Base-by-base conservation (phyloP, 805 yeast species). In the Ogataea glucozyma region DNA sequence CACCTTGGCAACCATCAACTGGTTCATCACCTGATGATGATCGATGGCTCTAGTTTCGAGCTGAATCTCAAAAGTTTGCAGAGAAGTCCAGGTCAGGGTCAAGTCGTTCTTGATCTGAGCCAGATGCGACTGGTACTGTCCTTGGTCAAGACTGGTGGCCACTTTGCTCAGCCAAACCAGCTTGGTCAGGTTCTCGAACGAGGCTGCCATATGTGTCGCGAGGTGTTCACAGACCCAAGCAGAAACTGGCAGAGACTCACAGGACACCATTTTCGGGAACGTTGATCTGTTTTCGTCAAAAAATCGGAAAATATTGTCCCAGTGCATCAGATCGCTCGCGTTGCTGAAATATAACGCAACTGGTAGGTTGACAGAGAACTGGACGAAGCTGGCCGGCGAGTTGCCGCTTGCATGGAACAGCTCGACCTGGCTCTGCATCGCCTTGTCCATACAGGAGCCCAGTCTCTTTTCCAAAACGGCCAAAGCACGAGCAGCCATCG, bases 251-350 rank as follows among this genome's bases (percentile, higher is more conserved):
- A n/a, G n/a, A 10, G n/a, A 4, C 3, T 36, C 33, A n/a, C 35
- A 17, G 10, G 18, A 49, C 37, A 26, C 44, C 22, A 29, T 48
- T 30, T 14, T 22, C 14, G 24, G 43, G 39, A 42, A 51, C 37
- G 18, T 51, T 48, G 2, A 47, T 23, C 63, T 61, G 38, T 69
- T 56, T 11, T 60, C 55, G 40, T 61, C 60, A 35, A 62, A 60
- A 3, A 64, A 61, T 27, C 51, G 52, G 45, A 66, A 72, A 4
- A 80, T 79, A 18, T 70, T 63, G 1, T 77, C 75, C 9, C 73
- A 40, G 1, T 56, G 53, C 20, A 44, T 32, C 46, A 64, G 40
- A 10, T 64, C 62, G 3, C 55, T 44, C 14, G 51, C 54, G 2
- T 64, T 55, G 13, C 75, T 62, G 33, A 67, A 61, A 22, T 72